These are phyloP conservation scores for Wallacemonas sp. DNA, from an alignment of 208 protist genomes.

Conservation along the genomic window DNA sequence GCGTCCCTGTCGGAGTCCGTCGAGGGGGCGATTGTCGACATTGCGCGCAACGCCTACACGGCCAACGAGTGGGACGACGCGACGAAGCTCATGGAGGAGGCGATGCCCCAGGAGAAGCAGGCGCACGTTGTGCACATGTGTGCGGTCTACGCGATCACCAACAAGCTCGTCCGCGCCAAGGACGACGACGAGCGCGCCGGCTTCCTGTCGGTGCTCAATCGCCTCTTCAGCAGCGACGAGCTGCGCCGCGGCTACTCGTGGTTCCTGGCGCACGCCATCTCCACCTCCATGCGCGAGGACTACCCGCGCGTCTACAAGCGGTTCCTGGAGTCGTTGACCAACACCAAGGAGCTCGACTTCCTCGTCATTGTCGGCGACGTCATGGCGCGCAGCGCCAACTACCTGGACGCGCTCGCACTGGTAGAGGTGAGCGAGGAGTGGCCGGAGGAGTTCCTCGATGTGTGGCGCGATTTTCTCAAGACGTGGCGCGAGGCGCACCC, in stretches of 20 bases:
- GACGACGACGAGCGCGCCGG: conserved; percentile 49
- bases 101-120: conserved; percentile 46
- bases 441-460: conserved; percentile 80
- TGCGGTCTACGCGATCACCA: conserved; percentile 65
- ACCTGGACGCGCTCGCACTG: conserved; percentile 70
- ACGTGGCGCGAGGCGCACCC: conserved; percentile 30
- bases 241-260: conserved; percentile 78
- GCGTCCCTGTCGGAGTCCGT: conserved; percentile 54
- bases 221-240: conserved; percentile 48
- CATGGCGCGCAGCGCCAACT: conserved; percentile 80
- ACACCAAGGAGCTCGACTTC: conserved; percentile 53
- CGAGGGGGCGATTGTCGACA: conserved; percentile 52
- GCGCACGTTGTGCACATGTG: conserved; percentile 52
- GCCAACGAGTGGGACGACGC: conserved; percentile 54
- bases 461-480: conserved; percentile 58
- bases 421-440: conserved; percentile 51
- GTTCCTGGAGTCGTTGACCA: conserved; percentile 52
- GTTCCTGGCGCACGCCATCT: conserved; percentile 72
- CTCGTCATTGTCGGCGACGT: conserved; percentile 59
- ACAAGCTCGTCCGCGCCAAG: conserved; percentile 45
- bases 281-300: conserved; percentile 62
- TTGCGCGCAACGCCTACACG: conserved; percentile 53
- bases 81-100: conserved; percentile 33
- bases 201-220: conserved; percentile 53
- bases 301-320: conserved; percentile 64